Evolutionary conservation across 1,284 basidiomycete species (phyloP).

Genomic region (Naganishia cerealis): DNA sequence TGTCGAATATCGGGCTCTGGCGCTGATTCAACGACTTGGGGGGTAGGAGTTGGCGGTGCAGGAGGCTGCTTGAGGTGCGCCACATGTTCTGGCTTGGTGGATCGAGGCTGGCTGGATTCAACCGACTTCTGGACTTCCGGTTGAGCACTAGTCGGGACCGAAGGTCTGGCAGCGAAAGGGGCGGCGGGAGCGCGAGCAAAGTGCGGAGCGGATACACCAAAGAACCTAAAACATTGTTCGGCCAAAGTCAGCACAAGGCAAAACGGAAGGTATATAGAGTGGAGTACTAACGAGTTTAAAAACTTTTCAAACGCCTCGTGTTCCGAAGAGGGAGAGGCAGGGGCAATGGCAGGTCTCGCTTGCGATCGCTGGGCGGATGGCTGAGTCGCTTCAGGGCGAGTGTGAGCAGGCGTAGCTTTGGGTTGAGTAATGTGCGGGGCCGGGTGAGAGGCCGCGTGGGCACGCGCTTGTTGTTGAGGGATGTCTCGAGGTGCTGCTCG

Average conservation of each 20-base stretch:
- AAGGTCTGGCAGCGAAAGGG: not conserved
- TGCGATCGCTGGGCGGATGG: constrained; percentile 1
- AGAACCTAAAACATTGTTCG: constrained; percentile 1
- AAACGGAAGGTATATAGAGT: not conserved
- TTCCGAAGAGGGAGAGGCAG: not conserved
- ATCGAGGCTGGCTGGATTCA: not conserved
- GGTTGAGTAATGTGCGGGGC: not conserved
- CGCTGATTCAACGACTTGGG: not conserved
- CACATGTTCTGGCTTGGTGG: not conserved
- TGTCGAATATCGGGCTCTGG: not conserved
- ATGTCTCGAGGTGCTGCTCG: not conserved
- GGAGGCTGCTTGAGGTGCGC: not conserved
- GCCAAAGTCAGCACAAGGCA: not conserved
- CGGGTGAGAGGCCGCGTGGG: not conserved
- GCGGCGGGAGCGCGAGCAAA: not conserved
- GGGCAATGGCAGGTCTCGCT: not conserved
- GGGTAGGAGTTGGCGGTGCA: not conserved
- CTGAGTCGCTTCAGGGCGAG: not conserved
- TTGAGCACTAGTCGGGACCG: not conserved
- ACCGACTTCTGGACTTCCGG: not conserved
- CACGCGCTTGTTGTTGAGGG: constrained; percentile 2
- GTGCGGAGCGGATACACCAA: constrained; percentile 10
- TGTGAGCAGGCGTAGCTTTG: not conserved
- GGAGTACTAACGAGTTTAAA: constrained; percentile 9
- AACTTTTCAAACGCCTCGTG: constrained; percentile 22